Conservation (phyloP, 441 rosid species). For the Pelargonium cotyledonis region DNA sequence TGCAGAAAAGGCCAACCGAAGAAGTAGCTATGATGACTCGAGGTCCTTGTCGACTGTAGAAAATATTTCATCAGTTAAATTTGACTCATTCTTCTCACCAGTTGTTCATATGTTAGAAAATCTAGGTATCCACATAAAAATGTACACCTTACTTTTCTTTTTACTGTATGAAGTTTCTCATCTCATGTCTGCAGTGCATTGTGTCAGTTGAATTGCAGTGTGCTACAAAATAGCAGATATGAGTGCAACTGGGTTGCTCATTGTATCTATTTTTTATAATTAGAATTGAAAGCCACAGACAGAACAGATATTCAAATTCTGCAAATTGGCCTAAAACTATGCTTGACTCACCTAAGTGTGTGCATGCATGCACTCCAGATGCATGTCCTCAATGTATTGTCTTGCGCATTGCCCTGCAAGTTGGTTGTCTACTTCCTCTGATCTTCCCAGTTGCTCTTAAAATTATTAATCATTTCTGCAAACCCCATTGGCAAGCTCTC, state of each 20-base stretch:
- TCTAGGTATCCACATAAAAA: conserved; percentile 18
- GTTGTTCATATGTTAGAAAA: conserved; percentile 17
- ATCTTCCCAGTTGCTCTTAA: conserved; percentile 20
- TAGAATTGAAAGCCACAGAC: neutral
- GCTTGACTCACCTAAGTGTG: neutral
- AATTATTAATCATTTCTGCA: conserved; percentile 18
- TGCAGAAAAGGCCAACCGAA: conserved; percentile 30
- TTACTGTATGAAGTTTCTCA: neutral
- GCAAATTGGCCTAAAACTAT: neutral
- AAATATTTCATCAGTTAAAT: conserved; percentile 17
- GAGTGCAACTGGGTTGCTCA: neutral
- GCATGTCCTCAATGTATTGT: no score
- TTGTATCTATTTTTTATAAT: neutral
- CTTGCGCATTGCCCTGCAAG: neutral
- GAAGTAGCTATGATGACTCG: conserved; percentile 17
- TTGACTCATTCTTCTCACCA: conserved; percentile 17
- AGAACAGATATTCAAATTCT: neutral
- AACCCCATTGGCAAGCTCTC: conserved; percentile 18
- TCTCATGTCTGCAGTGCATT: neutral
- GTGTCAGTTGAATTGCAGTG: neutral
- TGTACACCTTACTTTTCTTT: neutral
- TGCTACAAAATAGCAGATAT: neutral
- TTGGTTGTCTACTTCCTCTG: conserved; percentile 26
- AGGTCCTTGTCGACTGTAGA: conserved; percentile 26
- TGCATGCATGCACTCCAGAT: neutral